phyloP scores from a whole-genome alignment of 257 asterid genomes.

The Dorcoceras hygrometricum region DNA sequence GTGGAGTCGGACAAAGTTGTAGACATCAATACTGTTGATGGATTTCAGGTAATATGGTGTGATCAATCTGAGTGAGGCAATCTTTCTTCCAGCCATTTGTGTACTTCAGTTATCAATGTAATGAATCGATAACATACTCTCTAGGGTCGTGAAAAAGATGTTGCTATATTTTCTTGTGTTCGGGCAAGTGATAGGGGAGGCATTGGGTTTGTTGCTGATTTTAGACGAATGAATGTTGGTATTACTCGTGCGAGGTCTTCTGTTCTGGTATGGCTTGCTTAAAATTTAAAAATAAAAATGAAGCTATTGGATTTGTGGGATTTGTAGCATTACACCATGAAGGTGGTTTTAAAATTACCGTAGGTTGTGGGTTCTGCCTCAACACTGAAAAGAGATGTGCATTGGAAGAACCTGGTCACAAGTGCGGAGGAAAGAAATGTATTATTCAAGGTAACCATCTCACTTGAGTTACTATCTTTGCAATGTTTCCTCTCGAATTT shows the following conservation, averaged over 20 bases:
- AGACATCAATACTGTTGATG: conserved; percentile 93
- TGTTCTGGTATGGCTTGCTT: conserved; percentile 62
- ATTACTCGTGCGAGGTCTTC: conserved; percentile 95
- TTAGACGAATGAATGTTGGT: conserved; percentile 97
- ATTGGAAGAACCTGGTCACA: conserved; percentile 79
- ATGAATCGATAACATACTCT: conserved; percentile 18
- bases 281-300: not conserved
- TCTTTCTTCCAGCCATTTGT: conserved; percentile 5
- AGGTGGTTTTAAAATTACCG: conserved; percentile 9
- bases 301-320: conserved; percentile 2
- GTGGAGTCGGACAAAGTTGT: conserved; percentile 70
- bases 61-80: not conserved
- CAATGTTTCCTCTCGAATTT: not conserved
- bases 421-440: conserved; percentile 74
- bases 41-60: conserved; percentile 66
- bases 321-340: not conserved
- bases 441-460: conserved; percentile 58
- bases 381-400: conserved; percentile 69
- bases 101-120: not conserved
- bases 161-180: conserved; percentile 95
- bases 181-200: conserved; percentile 63
- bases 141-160: conserved; percentile 98
- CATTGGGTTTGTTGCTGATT: conserved; percentile 92
- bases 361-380: conserved; percentile 98
- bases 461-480: not conserved